Percentiles rank a stretch among this genome's conserved stretches.
Evolutionary conservation across 257 asterid genomes (phyloP).

Genomic region (Forsythia suspensa): DNA sequence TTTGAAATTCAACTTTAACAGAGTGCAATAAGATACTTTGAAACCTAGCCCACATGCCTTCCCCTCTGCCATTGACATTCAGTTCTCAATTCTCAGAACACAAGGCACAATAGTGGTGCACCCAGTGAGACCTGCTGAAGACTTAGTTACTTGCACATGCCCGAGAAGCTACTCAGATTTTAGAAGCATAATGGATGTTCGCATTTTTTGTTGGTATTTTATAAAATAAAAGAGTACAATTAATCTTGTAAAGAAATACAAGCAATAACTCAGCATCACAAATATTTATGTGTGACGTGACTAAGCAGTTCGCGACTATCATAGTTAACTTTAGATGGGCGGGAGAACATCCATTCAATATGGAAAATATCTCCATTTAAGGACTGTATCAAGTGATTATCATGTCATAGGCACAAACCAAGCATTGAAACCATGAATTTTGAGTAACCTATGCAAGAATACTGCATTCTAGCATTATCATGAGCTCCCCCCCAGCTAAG

Average conservation of each 20-base stretch:
- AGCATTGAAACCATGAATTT: not conserved
- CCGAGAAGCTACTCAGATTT: no score
- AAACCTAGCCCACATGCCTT: no score
- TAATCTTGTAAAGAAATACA: not conserved
- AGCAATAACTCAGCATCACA: not conserved
- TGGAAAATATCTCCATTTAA: not conserved
- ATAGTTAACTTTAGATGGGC: not conserved
- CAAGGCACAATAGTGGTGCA: no score
- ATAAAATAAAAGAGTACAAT: no score
- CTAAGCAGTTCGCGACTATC: not conserved
- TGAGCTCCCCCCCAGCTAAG: not conserved
- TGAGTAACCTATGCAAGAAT: not conserved
- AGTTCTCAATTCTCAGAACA: no score
- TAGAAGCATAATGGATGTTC: no score
- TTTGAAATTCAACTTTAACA: not conserved
- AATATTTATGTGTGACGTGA: not conserved
- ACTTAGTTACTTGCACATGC: no score
- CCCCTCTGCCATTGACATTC: no score
- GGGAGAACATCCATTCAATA: not conserved
- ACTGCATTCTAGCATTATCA: not conserved
- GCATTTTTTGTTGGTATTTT: no score
- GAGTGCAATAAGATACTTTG: not conserved
- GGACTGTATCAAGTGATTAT: not conserved
- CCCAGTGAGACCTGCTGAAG: no score
- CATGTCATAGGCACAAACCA: not conserved